Evolutionary conservation across 768 basidiomycete species (phyloP), one percentile per base, ranked within the genome.

Genomic region (Leccinum broughii): DNA sequence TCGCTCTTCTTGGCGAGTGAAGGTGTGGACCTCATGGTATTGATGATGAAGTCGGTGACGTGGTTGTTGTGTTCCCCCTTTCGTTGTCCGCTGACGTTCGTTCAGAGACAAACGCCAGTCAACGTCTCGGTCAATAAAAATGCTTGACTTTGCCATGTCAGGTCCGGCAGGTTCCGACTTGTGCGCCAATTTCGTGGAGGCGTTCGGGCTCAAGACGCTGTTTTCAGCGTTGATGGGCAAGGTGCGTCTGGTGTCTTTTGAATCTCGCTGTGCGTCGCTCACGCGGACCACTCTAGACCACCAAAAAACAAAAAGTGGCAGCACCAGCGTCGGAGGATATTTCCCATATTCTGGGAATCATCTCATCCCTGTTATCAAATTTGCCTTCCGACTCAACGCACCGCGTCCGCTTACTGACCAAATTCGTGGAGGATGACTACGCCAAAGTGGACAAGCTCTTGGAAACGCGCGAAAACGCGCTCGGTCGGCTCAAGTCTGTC

Each of bases 141-240:
- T 89, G 1, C 78, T 99, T 11, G 92, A 96, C 69, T 89, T 93
- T 70, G 94, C 95, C 1, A 85, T 96, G 82, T 90, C 95, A 50
- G 89, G 91, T 20, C 69, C 85, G 39, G 72, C 87, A 55, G 86
- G 95, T 34, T 77, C 87, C 2, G 76, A 80, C 13, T 76, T 86
- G 11, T 97, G 95, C 72, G 86, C 90, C 69, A 83, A 84, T 35
- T 98, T 99, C 67, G 84, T 99, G 9, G 93, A 96, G 58, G 88
- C 85, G 0, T 76, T 88, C 1, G 97, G 96, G 1, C 77, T 99
- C 48, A 98, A 95, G 76, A 90, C 88, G 1, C 75, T 99, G 49
- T 99, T 98, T 71, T 83, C 92, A 1, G 85, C 88, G 0, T 89
- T 98, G 61, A 96, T 98, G 93, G 92, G 93, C 73, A 96, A 96